Evolutionary conservation across 2,329 filamentous ascomycete genomes (phyloP), one percentile per base, ranked within the genome.

Genomic region (Sordariomycetes sp.): DNA sequence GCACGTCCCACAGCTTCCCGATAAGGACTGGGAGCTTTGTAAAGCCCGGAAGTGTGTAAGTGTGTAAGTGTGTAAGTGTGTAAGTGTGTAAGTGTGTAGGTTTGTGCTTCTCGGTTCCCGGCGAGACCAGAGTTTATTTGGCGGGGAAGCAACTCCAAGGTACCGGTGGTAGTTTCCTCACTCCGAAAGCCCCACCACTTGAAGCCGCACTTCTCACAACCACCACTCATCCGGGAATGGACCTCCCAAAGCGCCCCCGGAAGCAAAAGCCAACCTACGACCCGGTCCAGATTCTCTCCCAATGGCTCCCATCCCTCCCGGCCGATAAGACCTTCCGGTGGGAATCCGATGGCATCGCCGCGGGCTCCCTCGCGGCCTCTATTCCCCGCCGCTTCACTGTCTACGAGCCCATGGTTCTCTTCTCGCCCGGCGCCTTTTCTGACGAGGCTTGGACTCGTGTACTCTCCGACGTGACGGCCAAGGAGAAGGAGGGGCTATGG

Each of bases 401-500:
- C 14, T 86, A 87, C 64, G 78, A 79, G 59, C 82, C 83, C 11
- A 80, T 87, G 77, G 76, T 78, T 4, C 72, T 86, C 18, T 73
- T 87, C 1, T 82, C 83, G 0, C 75, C 78, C 0, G 82, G 82
- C 28, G 82, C 81, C 62, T 85, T 86, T 69, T 67, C 69, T 3
- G 66, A 69, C 4, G 20, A 62, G 1, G 53, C 64, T 2, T 83
- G 79, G 79, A 64, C 62, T 1, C 52, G 61, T 3, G 55, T 76
- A 1, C 65, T 82, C 1, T 58, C 54, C 34, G 59, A 61, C 1
- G 60, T 66, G 35, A 60, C 62, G 4, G 60, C 62, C 2, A 61
- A 66, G 0, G 62, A 68, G 14, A 63, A 64, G 6, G 59, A 67
- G 1, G 53, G 62, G 1, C 70, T 86, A 3, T 86, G 81, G 80